phyloP scores from a whole-genome alignment of 192 early-diverging fungal species.

The Pilobolus umbonatus region DNA sequence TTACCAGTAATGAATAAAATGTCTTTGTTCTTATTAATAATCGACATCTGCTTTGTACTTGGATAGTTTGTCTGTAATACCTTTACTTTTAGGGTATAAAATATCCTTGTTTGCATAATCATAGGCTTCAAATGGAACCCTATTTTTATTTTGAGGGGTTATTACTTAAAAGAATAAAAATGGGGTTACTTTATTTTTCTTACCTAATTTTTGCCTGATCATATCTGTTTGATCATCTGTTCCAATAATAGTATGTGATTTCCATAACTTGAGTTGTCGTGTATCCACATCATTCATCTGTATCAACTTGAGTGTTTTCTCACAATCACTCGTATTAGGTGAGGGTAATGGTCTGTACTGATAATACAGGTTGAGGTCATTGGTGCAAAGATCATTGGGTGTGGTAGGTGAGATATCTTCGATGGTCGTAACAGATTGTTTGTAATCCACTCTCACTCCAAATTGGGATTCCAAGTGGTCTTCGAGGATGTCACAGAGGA shows the following conservation, averaged over 20 bases:
- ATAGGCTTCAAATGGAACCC: not conserved
- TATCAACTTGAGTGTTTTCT: constrained; percentile 3
- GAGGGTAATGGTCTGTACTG: constrained; percentile 9
- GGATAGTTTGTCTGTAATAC: constrained; percentile 18
- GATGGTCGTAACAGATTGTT: constrained; percentile 6
- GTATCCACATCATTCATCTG: constrained; percentile 2
- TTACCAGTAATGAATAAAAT: constrained; percentile 21
- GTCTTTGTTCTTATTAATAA: constrained; percentile 9
- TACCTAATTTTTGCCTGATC: constrained; percentile 19
- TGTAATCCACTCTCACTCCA: constrained; percentile 17
- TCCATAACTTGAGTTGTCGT: constrained; percentile 9
- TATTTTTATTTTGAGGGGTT: no score
- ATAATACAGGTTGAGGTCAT: constrained; percentile 3
- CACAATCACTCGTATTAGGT: not conserved
- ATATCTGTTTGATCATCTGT: constrained; percentile 5
- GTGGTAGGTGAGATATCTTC: not conserved
- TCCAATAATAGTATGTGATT: constrained; percentile 8
- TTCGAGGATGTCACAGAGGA: constrained; percentile 14
- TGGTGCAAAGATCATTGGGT: not conserved
- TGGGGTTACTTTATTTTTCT: not conserved
- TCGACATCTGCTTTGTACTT: constrained; percentile 9
- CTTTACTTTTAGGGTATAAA: constrained; percentile 9
- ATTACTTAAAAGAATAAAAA: not conserved
- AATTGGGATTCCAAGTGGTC: not conserved
- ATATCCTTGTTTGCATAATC: constrained; percentile 4